Evolutionary conservation across 495 filamentous ascomycete genomes (phyloP), one percentile per base, ranked within the genome.

Genomic region (Bombardia bombarda): DNA sequence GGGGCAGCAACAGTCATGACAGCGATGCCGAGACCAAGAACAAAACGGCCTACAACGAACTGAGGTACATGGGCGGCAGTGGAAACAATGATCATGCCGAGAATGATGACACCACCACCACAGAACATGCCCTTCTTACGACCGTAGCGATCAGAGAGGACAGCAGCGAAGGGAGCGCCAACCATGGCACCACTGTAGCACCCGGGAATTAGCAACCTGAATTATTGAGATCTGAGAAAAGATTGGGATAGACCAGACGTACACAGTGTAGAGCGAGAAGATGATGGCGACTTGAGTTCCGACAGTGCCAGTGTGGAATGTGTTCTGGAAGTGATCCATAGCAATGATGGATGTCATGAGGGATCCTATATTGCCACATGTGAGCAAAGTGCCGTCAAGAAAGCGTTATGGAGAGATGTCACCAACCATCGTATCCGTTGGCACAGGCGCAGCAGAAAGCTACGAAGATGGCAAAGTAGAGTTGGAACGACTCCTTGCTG

Each of bases 401-500:
- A 13, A 7, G 26, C 7, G 13, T 7, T 7, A 30, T 13, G 7
- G 26, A 30, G 26, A 7, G 26, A 30, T n/a, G n/a, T n/a, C n/a
- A n/a, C 43, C n/a, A n/a, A 38, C 67, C 64, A 58, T 73, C 69
- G 38, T 71, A 73, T 43, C 69, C 69, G 53, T 71, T 73, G 50
- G 68, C 67, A 47, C 75, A 78, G 26, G 69, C 67, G 40, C 69
- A 73, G 47, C 62, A 66, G 43, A 73, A 73, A 28, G 69, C 58
- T 32, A 67, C 46, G 45, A 68, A 63, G 42, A 72, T 58, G 40
- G 57, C 42, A 35, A 60, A 79, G 55, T 77, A 79, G 28, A 80
- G 62, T 6, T 74, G 68, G 17, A 75, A 46, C 9, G 73, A 75
- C 19, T 63, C 61, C 49, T 62, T 73, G 64, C 73, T 77, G 69